phyloP scores from a whole-genome alignment of 2,329 filamentous ascomycete genomes.

The Claviceps cyperi region DNA sequence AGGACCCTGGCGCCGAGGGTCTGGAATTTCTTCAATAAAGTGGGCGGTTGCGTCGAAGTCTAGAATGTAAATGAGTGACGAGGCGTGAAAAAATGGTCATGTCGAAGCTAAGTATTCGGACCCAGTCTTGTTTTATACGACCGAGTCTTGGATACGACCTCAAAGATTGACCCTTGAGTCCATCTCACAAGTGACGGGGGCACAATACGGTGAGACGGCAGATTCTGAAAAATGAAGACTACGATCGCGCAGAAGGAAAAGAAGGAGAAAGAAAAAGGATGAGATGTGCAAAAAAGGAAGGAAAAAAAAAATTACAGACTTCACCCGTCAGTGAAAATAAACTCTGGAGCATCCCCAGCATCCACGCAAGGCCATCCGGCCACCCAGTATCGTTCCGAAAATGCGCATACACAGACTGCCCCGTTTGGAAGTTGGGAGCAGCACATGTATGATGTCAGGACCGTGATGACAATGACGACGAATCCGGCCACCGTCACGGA shows the following conservation, averaged over 20 bases:
- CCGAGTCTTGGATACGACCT: no score
- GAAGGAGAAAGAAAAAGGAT: no score
- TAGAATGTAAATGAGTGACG: no score
- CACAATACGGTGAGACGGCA: no score
- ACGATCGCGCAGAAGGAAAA: no score
- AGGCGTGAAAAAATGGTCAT: no score
- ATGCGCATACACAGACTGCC: conserved; percentile 47
- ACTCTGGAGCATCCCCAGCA: conserved; percentile 38
- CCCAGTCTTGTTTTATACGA: no score
- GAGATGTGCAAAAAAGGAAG: no score
- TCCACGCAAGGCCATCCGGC: conserved; percentile 51
- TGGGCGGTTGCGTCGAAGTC: conserved; percentile 35
- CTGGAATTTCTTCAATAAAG: conserved; percentile 45
- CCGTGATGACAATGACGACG: conserved; percentile 52
- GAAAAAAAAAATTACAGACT: neutral
- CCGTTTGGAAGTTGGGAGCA: conserved; percentile 49
- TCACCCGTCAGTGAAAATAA: conserved; percentile 30
- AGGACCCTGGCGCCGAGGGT: conserved; percentile 42
- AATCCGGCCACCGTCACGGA: conserved; percentile 56
- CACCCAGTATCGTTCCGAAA: conserved; percentile 57
- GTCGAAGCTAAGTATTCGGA: no score
- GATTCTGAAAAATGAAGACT: no score
- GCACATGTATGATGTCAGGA: conserved; percentile 53
- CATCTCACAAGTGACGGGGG: no score
- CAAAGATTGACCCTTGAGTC: no score